These are phyloP conservation scores for Pseudofabraea citricarpa DNA, from an alignment of 2,329 filamentous ascomycete genomes.

Conservation along the genomic window DNA sequence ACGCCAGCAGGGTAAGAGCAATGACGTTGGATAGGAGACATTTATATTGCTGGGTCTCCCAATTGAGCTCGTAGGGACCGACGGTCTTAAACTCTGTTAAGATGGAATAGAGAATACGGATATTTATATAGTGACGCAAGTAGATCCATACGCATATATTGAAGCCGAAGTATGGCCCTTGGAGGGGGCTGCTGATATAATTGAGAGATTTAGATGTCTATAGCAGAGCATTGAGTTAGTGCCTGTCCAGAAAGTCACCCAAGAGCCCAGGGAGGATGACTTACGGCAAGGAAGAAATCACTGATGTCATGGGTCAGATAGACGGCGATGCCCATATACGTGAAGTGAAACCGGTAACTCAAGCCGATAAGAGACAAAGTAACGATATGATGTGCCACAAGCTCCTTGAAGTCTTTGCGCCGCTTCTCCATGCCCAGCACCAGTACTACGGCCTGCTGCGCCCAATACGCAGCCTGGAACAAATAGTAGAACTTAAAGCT, in stretches of 20 bases:
- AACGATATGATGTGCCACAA: slow-evolving; percentile 88
- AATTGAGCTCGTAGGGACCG: slow-evolving; percentile 71
- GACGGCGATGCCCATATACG: slow-evolving; percentile 87
- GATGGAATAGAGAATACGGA: slow-evolving; percentile 70
- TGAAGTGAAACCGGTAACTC: slow-evolving; percentile 95
- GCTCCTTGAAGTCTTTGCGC: slow-evolving; percentile 90
- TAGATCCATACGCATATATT: slow-evolving; percentile 88
- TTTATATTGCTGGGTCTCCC: slow-evolving; percentile 74
- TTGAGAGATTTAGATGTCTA: slow-evolving; percentile 89
- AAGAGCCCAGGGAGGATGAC: too few species aligned
- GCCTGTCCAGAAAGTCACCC: too few species aligned
- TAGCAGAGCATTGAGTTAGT: not conserved
- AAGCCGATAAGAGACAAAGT: slow-evolving; percentile 77
- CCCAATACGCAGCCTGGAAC: slow-evolving; percentile 92
- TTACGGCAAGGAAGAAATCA: slow-evolving; percentile 90
- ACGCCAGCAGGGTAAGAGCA: slow-evolving; percentile 57
- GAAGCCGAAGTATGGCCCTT: slow-evolving; percentile 79
- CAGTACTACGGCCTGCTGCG: slow-evolving; percentile 87
- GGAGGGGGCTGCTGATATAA: slow-evolving; percentile 75
- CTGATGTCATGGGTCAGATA: slow-evolving; percentile 94
- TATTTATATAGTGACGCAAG: slow-evolving; percentile 79
- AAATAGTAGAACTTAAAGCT: slow-evolving; percentile 94
- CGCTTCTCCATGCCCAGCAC: slow-evolving; percentile 86
- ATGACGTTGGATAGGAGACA: slow-evolving; percentile 66
- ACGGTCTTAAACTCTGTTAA: slow-evolving; percentile 71